phyloP scores from a whole-genome alignment of 2,329 filamentous ascomycete genomes.

The Colletotrichum paranaense region DNA sequence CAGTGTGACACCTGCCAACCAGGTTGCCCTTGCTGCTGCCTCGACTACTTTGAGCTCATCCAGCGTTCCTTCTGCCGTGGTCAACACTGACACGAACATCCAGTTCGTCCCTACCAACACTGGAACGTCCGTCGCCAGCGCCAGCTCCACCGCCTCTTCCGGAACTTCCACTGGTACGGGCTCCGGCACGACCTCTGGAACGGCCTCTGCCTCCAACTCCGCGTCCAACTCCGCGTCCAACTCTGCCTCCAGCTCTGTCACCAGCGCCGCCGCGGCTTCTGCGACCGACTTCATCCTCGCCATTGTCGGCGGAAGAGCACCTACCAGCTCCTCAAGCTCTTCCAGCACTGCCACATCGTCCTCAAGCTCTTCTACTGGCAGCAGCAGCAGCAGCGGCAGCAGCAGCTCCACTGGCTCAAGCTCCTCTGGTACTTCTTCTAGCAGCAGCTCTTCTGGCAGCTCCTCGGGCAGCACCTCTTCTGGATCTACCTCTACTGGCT shows the following conservation, averaged over 20 bases:
- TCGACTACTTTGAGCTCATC: not conserved
- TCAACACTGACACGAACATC: not conserved
- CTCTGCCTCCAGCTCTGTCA: not conserved
- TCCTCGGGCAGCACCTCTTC: not conserved
- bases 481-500: not conserved
- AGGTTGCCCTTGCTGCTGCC: not conserved
- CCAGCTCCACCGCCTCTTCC: not conserved
- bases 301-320: not conserved
- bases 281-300: conserved; percentile 4
- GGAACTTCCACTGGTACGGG: not conserved
- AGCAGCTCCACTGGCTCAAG: not conserved
- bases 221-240: not conserved
- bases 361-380: not conserved
- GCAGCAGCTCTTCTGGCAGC: not conserved
- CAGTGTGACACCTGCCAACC: not conserved
- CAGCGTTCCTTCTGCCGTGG: not conserved
- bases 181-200: not conserved
- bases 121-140: not conserved
- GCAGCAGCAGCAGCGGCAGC: not conserved
- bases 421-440: not conserved
- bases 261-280: not conserved
- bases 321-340: not conserved
- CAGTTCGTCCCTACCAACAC: not conserved
- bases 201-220: not conserved
- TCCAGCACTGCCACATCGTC: not conserved